Base-by-base conservation (phyloP, 371 early-diverging fungal species). In the Coemansia sp. region DNA sequence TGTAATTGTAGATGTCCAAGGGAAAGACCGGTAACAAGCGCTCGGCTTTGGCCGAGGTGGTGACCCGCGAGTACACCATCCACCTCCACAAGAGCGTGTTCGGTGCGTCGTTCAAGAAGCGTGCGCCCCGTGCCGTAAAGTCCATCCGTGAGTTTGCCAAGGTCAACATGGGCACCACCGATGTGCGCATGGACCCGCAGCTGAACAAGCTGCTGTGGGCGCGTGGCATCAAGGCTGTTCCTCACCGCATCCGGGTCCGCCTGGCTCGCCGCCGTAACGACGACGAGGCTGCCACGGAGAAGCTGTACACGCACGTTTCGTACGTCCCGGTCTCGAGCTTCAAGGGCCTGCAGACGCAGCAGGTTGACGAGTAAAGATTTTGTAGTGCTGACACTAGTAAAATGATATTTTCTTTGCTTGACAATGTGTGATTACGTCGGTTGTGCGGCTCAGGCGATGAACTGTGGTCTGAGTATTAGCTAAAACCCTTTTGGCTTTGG, bases 41-140 rank as follows among this genome's bases (percentile, higher is more conserved):
- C 58, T 80, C 82, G 42, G 82, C 82, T 47, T 69, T 83, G 60
- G 65, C 78, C 40, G 83, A 83, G 75, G 83, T 82, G 72, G 90
- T 95, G 75, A 91, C 95, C 71, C 91, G 94, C 81, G 95, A 95
- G 80, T 93, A 90, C 90, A 96, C 95, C 83, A 91, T 94, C 83
- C 93, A 95, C 88, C 80, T 96, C 79, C 95, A 94, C 91, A 94
- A 93, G 88, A 87, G 84, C 72, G 89, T 94, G 44, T 70, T 61
- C 33, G 72, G 80, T 57, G 66, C 67, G 23, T 47, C 71, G 26
- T 96, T 96, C 91, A 95, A 94, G 89, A 95, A 94, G 90, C 91
- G 96, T 81, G 91, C 96, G 61, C 97, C 97, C 69, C 87, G 85
- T 65, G 95, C 97, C 74, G 85, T 97, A 81, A 95, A 95, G 90